Base-by-base conservation (phyloP, 139 green algal species). In the Ulvella scutata region DNA sequence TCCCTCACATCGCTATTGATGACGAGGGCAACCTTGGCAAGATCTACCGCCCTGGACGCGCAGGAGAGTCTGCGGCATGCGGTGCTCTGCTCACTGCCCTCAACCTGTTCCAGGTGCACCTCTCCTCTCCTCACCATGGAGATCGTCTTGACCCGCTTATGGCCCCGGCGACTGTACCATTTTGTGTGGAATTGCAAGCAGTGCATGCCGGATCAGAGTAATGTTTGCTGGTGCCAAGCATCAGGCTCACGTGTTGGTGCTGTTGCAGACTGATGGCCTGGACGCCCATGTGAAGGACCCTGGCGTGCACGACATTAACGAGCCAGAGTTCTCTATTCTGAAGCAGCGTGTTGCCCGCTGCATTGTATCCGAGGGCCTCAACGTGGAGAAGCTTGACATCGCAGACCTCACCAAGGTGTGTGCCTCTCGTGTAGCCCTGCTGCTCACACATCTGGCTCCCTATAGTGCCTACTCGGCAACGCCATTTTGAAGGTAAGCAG, bases 1-100 rank as follows among this genome's bases (percentile, higher is more conserved):
- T 95, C 79, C 91, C 91, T 17, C 91, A 96, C 85, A 92, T 96
- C 75, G 86, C 82, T 78, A 90, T 96, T 33, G 87, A 93, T 78
- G 78, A 81, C 23, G 73, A 74, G 0, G 87, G 87, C 72, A 76
- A 82, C 13, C 76, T 92, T 26, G 90, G 89, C 74, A 43, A 44
- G 62, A 87, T 93, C 61, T 77, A 74, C 29, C 87, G 91, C 31
- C 80, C 85, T 23, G 86, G 85, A 36, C 81, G 87, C 38, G 78
- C 77, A 20, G 81, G 77, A 38, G 7, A 77, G 34, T 88, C 80
- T 13, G 86, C 82, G 79, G 91, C 91, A 1, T 96, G 91, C 83
- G 91, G 91, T 79, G 91, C 91, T 0, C 81, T 96, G 67, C 81
- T 88, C 40, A 87, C 51, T 0, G 51, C 51, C 20, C 51, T 67